Base-by-base conservation (phyloP, 2,329 filamentous ascomycete species). In the Orbilia oligospora region DNA sequence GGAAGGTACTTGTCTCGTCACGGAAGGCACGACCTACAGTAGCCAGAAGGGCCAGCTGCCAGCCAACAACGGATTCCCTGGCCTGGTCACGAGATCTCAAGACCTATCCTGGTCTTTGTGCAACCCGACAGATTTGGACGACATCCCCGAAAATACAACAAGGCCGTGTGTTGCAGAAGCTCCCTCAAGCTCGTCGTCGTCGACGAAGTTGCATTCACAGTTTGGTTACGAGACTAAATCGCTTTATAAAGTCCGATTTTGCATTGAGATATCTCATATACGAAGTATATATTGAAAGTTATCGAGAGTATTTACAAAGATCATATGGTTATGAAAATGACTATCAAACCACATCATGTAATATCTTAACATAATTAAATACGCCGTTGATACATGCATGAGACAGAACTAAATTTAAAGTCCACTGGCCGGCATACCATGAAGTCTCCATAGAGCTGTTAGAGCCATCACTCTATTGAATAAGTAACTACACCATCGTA, bases 141-240 rank as follows among this genome's bases (percentile, higher is more conserved):
- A 22, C 36, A 49, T 46, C 44, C 27, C 44, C 44, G 10, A 46
- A 61, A 70, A 70, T 58, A 33, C 51, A 58, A 70, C 66, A 70
- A 8, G 12, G 0, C 0, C 30, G 2, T 48, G 66, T 18, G 66
- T 70, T 70, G 66, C 24, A 2, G 14, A 12, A 5, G n/a, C n/a
- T n/a, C n/a, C n/a, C n/a, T n/a, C n/a, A n/a, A 3, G 27, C 16
- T 4, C n/a, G 12, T 24, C 18, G 36, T 38, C 38, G 38, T 41
- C 38, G 3, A 41, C 5, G 4, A 14, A n/a, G 5, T 16, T 1
- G 38, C 38, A 38, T n/a, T 30, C 27, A 30, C 6, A 30, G 6
- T 36, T n/a, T n/a, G n/a, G n/a, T n/a, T n/a, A n/a, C n/a, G n/a
- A n/a, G n/a, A n/a, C n/a, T n/a, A n/a, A n/a, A n/a, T n/a, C n/a